Evolutionary conservation across 495 filamentous ascomycete genomes (phyloP).

Genomic region (Aspergillus homomorphus): DNA sequence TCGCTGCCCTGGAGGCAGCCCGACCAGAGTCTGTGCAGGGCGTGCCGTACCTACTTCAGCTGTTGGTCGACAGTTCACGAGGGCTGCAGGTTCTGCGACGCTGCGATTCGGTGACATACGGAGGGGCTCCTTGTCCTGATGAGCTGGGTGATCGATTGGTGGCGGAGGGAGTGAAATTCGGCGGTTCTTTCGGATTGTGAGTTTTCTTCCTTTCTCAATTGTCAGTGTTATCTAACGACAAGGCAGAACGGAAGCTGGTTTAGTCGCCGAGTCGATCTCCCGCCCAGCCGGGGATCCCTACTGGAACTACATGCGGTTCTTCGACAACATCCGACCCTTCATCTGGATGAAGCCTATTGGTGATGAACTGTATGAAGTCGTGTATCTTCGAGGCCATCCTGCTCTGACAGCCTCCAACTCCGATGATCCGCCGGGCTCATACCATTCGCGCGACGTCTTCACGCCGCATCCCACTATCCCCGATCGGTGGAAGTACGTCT

Average conservation of each 20-base stretch:
- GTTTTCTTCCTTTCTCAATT: constrained; percentile 22
- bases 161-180: constrained; percentile 45
- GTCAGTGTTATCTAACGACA: too few species aligned
- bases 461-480: constrained; percentile 55
- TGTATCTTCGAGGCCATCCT: constrained; percentile 50
- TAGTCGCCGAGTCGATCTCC: constrained; percentile 47
- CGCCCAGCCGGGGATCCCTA: constrained; percentile 44
- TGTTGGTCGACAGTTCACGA: constrained; percentile 46
- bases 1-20: constrained; percentile 44
- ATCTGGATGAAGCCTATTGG: constrained; percentile 51
- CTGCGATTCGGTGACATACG: constrained; percentile 48
- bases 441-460: constrained; percentile 61
- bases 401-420: constrained; percentile 54
- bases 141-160: constrained; percentile 55
- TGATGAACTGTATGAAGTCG: constrained; percentile 47
- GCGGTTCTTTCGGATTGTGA: constrained; percentile 52
- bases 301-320: constrained; percentile 54
- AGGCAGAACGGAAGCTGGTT: constrained; percentile 55
- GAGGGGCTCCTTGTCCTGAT: constrained; percentile 54
- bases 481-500: constrained; percentile 62
- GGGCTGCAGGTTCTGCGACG: constrained; percentile 45
- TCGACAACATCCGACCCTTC: constrained; percentile 43
- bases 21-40: constrained; percentile 50
- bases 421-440: constrained; percentile 48
- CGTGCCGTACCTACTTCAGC: constrained; percentile 56